These are phyloP conservation scores for Dipteronia sinensis DNA, from an alignment of 345 rosid species.

Conservation along the genomic window DNA sequence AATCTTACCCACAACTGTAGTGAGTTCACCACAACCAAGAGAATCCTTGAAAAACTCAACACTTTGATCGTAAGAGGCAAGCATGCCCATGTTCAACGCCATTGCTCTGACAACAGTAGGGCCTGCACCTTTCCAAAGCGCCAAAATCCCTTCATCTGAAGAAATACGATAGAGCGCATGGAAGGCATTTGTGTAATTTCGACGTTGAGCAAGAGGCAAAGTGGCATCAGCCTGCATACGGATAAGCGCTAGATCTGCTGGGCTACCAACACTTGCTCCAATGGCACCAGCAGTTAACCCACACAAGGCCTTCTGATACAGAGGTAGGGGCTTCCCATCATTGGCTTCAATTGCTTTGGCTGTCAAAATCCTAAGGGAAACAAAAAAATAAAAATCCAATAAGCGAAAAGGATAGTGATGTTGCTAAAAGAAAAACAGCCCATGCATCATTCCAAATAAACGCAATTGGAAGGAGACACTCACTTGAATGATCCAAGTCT, in stretches of 20 bases:
- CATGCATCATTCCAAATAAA: neutral
- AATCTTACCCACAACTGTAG: constrained; percentile 62
- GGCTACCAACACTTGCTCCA: constrained; percentile 89
- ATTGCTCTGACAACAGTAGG: constrained; percentile 99
- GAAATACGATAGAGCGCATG: constrained; percentile 84
- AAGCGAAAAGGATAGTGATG: neutral
- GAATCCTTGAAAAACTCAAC: constrained; percentile 86
- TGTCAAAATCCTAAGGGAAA: constrained; percentile 69
- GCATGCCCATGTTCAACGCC: constrained; percentile 99
- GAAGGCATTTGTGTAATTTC: constrained; percentile 92
- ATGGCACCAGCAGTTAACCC: constrained; percentile 99
- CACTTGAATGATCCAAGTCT: constrained; percentile 96
- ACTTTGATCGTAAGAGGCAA: constrained; percentile 97
- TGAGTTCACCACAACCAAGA: constrained; percentile 68
- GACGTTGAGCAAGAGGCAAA: constrained; percentile 86
- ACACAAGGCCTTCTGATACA: constrained; percentile 95
- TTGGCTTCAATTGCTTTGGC: constrained; percentile 84
- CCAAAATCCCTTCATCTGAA: constrained; percentile 88
- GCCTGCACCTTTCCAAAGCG: constrained; percentile 99
- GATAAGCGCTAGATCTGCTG: constrained; percentile 96
- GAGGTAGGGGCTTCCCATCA: constrained; percentile 95
- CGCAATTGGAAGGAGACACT: constrained; percentile 27
- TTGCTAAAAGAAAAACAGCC: neutral
- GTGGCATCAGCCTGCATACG: constrained; percentile 99
- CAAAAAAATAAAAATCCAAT: constrained; percentile 13